These are phyloP conservation scores for Cudoniella acicularis DNA, from an alignment of 495 filamentous ascomycete species.

Conservation along the genomic window DNA sequence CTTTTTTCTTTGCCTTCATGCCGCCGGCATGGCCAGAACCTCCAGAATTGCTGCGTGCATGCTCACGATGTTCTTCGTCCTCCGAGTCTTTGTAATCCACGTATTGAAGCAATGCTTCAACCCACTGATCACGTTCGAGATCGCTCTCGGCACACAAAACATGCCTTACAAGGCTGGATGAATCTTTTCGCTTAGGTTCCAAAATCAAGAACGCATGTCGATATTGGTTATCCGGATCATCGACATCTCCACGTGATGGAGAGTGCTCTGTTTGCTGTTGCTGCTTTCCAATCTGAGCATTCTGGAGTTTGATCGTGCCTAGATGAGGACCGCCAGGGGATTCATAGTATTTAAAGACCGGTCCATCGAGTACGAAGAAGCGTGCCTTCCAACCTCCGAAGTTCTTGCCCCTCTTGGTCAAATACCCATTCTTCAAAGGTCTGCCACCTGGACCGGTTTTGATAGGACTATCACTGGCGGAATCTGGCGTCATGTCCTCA, in stretches of 20 bases:
- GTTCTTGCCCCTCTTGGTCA: slow-evolving; percentile 95
- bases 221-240: slow-evolving; percentile 88
- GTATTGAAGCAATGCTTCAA: slow-evolving; percentile 82
- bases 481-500: slow-evolving; percentile 53
- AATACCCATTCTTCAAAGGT: slow-evolving; percentile 80
- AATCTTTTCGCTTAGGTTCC: slow-evolving; percentile 96
- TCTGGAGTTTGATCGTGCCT: slow-evolving; percentile 87
- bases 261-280: slow-evolving; percentile 53
- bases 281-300: slow-evolving; percentile 89
- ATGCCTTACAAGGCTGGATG: slow-evolving; percentile 84
- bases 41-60: slow-evolving; percentile 26
- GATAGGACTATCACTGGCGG: slow-evolving; percentile 35
- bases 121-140: slow-evolving; percentile 88
- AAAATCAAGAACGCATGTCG: slow-evolving; percentile 93
- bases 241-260: slow-evolving; percentile 52
- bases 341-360: slow-evolving; percentile 88
- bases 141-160: slow-evolving; percentile 95
- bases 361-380: slow-evolving; percentile 89
- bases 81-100: slow-evolving; percentile 71
- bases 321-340: slow-evolving; percentile 81
- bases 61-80: slow-evolving; percentile 40
- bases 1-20: slow-evolving; percentile 50
- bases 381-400: slow-evolving; percentile 99
- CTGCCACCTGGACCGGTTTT: slow-evolving; percentile 57
- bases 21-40: slow-evolving; percentile 34